Base-by-base conservation (phyloP, 495 filamentous ascomycete genomes). In the Neurospora hispaniola region DNA sequence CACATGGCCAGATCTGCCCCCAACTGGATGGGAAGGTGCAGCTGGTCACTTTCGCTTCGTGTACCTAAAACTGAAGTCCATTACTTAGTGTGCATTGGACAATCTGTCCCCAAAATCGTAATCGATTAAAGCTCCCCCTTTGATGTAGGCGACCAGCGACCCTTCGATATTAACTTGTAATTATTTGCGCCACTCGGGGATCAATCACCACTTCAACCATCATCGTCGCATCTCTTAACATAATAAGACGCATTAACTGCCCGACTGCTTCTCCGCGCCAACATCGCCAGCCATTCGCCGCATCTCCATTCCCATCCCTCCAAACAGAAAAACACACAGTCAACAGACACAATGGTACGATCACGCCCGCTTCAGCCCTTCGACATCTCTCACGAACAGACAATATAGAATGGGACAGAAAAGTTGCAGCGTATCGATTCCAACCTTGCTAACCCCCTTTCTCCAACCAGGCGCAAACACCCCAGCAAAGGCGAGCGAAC, bases 401-500 rank as follows among this genome's bases (percentile, higher is more conserved):
- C 3, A 5, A 16, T 3, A 18, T 1, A 2, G 42, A 14, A 41
- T 20, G 0, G 5, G 11, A 14, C 48, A 54, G 23, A 27, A n/a
- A 59, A 31, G 11, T 11, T 42, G 20, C 41, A 69, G 42, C 16
- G 0, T n/a, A 10, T 4, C 16, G 20, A 2, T 10, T 23, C n/a
- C 31, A 44, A 20, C 72, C 35, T 72, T 38, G 48, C 54, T 69
- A 39, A 35, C 48, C 48, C 70, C 42, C 12, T 42, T 70, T 35
- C 11, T 54, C 35, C 23, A 39, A 46, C 43, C 76, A 99, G 94
- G 91, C 92, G 39, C 96, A 99, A 91, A 99, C 96, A 74, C 94
- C 93, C 40, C 89, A 94, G 81, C 96, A 98, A 85, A 91, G 94
- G 75, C 89, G 89, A 78, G 92, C 92, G 44, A 98, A 98, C 84